Evolutionary conservation across 2,329 filamentous ascomycete species (phyloP).

Genomic region (Curvularia eragrostidis): DNA sequence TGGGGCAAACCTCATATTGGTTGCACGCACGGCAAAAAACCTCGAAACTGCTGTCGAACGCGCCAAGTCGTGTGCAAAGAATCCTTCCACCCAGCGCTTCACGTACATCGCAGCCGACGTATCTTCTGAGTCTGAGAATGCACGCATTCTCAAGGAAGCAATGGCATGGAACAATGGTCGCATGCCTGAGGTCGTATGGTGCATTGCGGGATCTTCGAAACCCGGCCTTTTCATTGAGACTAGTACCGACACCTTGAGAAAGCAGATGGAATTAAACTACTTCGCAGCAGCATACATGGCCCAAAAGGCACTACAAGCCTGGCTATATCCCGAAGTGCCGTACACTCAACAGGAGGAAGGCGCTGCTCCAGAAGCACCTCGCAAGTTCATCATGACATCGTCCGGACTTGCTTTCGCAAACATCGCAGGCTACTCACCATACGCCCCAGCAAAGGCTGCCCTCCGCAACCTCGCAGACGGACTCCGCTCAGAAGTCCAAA

Average conservation of each 20-base stretch:
- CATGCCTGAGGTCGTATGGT: conserved; percentile 88
- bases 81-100: conserved; percentile 75
- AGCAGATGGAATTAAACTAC: conserved; percentile 93
- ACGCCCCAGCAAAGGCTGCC: conserved; percentile 84
- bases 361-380: conserved; percentile 50
- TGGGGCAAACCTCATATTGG: conserved; percentile 85
- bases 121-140: conserved; percentile 71
- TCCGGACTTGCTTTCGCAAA: conserved; percentile 78
- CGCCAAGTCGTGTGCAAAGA: conserved; percentile 71
- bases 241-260: conserved; percentile 68
- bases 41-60: conserved; percentile 73
- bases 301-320: conserved; percentile 76
- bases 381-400: conserved; percentile 88
- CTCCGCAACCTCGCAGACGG: conserved; percentile 83
- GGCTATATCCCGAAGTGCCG: conserved; percentile 63
- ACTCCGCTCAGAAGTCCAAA: conserved; percentile 79
- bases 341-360: conserved; percentile 44
- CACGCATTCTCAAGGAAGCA: conserved; percentile 72
- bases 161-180: conserved; percentile 77
- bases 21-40: conserved; percentile 78
- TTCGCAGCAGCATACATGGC: conserved; percentile 87
- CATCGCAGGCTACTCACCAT: conserved; percentile 81
- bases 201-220: conserved; percentile 76
- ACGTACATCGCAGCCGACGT: conserved; percentile 85
- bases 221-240: conserved; percentile 82